Evolutionary conservation across 805 yeast genomes (phyloP), one percentile per base, ranked within the genome.

Genomic region (Wickerhamomyces canadensis): DNA sequence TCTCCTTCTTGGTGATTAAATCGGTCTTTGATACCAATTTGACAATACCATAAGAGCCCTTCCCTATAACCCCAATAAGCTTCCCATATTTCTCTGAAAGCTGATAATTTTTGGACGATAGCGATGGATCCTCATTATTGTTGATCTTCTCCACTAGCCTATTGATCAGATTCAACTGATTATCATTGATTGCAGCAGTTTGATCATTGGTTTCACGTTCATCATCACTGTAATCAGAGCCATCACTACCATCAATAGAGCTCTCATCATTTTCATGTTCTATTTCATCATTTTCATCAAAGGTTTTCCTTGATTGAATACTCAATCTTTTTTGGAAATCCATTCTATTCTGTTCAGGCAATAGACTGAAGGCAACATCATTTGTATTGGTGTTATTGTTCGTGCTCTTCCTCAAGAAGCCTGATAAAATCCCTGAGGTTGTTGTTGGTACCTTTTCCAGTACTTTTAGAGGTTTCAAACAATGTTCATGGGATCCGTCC

Each of bases 41-140:
- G 25, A 93, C 98, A 56, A 88, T 97, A 44, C 98, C 98, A 65
- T 93, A 93, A 0, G 98, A 96, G 45, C 98, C 98, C 59, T 93
- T 93, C 34, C 98, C 98, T 47, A 78, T 75, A 29, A 75, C 58
- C 8, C 78, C 78, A 38, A 67, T 61, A 18, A 71, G 62, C 38
- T 62, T 67, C 22, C 81, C 81, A 46, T 74, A 76, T 45, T 68
- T 74, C 21, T 63, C 63, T 7, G 59, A 51, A 16, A 74, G 52
- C 4, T 58, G 64, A 25, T 62, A 53, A 42, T 60, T 62, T 27
- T 55, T 52, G 11, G 35, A 13, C n/a, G 26, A 36, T 7, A 39
- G 9, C 5, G 41, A 31, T 9, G 46, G 33, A 15, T 47, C 51
- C 27, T 50, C 52, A 22, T 39, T 66, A 37, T 64, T 61, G 36